phyloP scores from a whole-genome alignment of 2,329 filamentous ascomycete species.

The Pestalotiopsis sp. region DNA sequence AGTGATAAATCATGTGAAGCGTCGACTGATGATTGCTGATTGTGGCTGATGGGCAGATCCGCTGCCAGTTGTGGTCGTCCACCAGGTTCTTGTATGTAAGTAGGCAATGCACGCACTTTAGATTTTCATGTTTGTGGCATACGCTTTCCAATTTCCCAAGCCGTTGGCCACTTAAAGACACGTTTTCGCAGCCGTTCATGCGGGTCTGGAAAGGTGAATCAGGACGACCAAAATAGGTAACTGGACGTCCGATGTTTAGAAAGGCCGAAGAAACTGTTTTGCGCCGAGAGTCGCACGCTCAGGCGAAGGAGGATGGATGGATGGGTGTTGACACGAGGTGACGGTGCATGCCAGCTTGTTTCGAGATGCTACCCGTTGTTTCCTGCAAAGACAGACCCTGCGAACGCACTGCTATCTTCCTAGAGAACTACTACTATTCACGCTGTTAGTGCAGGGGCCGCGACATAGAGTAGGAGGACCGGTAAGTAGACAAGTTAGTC shows the following conservation, averaged over 20 bases:
- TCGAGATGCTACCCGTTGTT: constrained; percentile 6
- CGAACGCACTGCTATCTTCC: not conserved
- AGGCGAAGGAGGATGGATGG: not conserved
- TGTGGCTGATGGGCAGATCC: not conserved
- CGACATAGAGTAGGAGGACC: not conserved
- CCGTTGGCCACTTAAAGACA: not conserved
- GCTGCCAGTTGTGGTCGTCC: not conserved
- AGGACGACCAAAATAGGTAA: not conserved
- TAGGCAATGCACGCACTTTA: not conserved
- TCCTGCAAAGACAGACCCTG: not conserved
- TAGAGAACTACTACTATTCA: not conserved
- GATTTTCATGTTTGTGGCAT: not conserved
- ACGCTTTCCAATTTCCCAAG: not conserved
- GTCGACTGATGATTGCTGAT: not conserved
- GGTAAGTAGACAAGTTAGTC: not conserved
- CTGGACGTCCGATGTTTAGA: not conserved
- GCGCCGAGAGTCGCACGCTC: not conserved
- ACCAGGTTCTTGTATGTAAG: not conserved
- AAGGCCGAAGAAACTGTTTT: not conserved
- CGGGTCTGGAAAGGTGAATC: not conserved
- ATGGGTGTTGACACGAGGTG: not conserved
- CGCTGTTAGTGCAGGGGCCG: not conserved
- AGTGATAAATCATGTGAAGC: not conserved
- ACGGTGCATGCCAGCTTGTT: not conserved
- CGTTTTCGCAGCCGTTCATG: not conserved